Evolutionary conservation across 2,329 filamentous ascomycete genomes (phyloP).

Genomic region (Aureobasidium sp.): DNA sequence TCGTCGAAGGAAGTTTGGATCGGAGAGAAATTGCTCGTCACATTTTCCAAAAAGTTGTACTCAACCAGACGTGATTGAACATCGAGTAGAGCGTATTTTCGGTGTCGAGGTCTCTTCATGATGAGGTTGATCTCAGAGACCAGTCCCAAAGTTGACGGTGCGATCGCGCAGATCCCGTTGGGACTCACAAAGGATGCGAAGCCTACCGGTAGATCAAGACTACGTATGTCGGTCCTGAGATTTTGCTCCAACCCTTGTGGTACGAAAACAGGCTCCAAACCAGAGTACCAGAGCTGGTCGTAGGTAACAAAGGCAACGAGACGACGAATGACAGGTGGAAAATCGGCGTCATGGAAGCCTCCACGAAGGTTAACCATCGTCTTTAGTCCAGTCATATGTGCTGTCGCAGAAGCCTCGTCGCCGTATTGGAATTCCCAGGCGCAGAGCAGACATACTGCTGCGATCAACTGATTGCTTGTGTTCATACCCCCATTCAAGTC

Average conservation of each 20-base stretch:
- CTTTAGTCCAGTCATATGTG: slow-evolving; percentile 17
- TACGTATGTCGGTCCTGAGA: not conserved
- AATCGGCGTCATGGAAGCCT: slow-evolving; percentile 13
- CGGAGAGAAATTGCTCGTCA: slow-evolving; percentile 14
- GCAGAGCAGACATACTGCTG: slow-evolving; percentile 16
- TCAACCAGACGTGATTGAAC: slow-evolving; percentile 2
- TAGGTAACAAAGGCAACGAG: slow-evolving; percentile 15
- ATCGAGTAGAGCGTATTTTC: not conserved
- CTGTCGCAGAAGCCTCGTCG: slow-evolving; percentile 14
- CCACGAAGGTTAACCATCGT: slow-evolving; percentile 17
- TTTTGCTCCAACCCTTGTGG: not conserved
- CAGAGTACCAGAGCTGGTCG: slow-evolving; percentile 15
- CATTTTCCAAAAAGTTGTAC: slow-evolving; percentile 10
- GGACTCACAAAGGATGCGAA: not conserved
- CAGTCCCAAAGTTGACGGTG: not conserved
- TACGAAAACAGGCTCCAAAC: slow-evolving; percentile 14
- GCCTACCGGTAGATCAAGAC: not conserved
- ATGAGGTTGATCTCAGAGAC: not conserved
- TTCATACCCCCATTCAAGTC: slow-evolving; percentile 6
- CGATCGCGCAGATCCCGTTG: not conserved
- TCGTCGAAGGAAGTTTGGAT: slow-evolving; percentile 16
- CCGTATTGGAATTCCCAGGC: slow-evolving; percentile 18
- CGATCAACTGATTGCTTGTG: slow-evolving; percentile 14
- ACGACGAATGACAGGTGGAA: slow-evolving; percentile 11
- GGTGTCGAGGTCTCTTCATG: not conserved